Percentiles rank a stretch among this genome's conserved stretches.
Conservation (phyloP, 73 alveolate genomes). For the Paramecium biaurelia region DNA sequence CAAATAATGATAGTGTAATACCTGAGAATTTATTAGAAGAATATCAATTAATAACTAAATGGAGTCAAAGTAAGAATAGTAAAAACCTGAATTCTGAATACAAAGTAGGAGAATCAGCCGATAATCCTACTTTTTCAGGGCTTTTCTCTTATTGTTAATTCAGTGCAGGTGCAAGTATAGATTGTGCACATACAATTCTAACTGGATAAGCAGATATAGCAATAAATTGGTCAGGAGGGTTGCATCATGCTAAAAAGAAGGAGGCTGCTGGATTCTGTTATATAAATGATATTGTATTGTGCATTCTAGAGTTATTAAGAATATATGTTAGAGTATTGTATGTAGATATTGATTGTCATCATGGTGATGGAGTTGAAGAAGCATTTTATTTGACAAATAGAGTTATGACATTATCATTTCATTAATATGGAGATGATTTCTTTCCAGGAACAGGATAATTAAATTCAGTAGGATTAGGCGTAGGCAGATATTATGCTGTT, state of each 20-base stretch:
- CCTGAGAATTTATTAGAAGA: constrained; percentile 51
- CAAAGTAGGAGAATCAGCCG: constrained; percentile 56
- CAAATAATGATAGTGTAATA: background rate
- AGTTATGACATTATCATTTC: constrained; percentile 95
- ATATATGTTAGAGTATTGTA: constrained; percentile 90
- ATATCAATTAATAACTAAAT: background rate
- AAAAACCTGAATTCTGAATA: constrained; percentile 1
- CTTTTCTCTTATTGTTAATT: constrained; percentile 52
- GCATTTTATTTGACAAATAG: constrained; percentile 95
- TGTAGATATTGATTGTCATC: constrained; percentile 98
- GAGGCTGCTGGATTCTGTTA: constrained; percentile 97
- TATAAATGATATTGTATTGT: constrained; percentile 95
- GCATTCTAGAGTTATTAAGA: constrained; percentile 92
- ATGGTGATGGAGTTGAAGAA: constrained; percentile 99
- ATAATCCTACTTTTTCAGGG: constrained; percentile 50
- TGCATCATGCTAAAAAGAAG: constrained; percentile 97
- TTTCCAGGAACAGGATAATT: constrained; percentile 98
- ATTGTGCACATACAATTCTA: constrained; percentile 86
- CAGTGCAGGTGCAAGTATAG: constrained; percentile 81
- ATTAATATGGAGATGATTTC: constrained; percentile 94
- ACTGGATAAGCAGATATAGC: constrained; percentile 90
- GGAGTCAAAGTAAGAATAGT: background rate
- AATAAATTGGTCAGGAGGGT: constrained; percentile 98
- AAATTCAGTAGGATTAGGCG: constrained; percentile 90
- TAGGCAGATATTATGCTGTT: constrained; percentile 90